Conservation (phyloP, 2,329 filamentous ascomycete genomes). For the Penicillium sp. region DNA sequence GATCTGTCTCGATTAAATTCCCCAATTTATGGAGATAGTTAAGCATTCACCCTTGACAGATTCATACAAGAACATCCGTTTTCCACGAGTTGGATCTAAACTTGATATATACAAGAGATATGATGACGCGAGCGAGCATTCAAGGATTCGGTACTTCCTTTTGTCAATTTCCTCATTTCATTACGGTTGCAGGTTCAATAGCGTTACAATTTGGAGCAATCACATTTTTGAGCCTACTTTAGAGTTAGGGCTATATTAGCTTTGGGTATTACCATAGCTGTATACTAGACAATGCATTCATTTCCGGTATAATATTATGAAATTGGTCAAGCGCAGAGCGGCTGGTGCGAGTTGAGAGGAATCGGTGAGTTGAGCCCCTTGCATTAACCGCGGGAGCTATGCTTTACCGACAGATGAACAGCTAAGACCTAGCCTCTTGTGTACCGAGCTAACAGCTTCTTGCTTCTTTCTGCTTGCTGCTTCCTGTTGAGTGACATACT, state of each 20-base stretch:
- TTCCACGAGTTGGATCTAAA: background rate
- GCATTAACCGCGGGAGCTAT: background rate
- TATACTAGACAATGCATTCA: background rate
- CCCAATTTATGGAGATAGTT: background rate
- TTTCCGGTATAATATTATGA: background rate
- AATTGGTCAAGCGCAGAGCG: background rate
- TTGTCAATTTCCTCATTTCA: background rate
- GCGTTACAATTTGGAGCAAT: background rate
- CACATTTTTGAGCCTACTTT: background rate
- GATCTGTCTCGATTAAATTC: background rate
- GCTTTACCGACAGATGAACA: background rate
- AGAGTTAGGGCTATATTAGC: background rate
- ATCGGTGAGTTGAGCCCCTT: background rate
- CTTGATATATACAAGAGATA: background rate
- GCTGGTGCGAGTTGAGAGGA: background rate
- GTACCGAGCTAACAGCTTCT: background rate
- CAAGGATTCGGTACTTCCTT: background rate
- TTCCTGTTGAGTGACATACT: background rate
- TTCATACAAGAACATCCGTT: background rate
- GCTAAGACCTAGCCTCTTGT: background rate
- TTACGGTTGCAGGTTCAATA: background rate
- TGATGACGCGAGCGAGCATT: background rate
- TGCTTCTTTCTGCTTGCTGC: background rate
- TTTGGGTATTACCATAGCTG: background rate
- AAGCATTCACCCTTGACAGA: background rate